Evolutionary conservation across 2,329 filamentous ascomycete species (phyloP).

Genomic region (Passalora sequoiae): DNA sequence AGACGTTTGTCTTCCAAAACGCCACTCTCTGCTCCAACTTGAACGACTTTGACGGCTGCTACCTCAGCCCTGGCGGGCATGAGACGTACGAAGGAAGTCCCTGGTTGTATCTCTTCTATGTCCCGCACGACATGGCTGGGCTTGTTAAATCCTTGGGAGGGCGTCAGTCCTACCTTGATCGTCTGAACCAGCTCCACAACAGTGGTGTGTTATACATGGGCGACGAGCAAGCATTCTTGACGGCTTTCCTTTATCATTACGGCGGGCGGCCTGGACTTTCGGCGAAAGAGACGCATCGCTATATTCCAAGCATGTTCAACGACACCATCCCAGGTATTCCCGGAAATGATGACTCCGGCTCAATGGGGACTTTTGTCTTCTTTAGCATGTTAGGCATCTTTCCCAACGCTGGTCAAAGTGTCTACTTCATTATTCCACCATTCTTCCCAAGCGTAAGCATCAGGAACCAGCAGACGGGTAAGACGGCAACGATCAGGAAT

Average conservation of each 20-base stretch:
- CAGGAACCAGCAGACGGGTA: constrained; percentile 49
- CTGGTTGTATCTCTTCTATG: constrained; percentile 22
- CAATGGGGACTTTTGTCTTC: constrained; percentile 66
- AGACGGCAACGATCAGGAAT: constrained; percentile 45
- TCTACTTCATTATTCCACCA: constrained; percentile 44
- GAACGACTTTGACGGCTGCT: constrained; percentile 19
- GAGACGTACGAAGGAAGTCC: constrained; percentile 21
- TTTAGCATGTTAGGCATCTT: constrained; percentile 67
- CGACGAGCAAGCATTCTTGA: constrained; percentile 30
- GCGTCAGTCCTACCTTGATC: constrained; percentile 16
- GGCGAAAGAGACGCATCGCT: constrained; percentile 53
- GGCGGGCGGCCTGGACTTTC: constrained; percentile 58
- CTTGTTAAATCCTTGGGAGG: constrained; percentile 18
- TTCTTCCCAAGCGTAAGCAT: constrained; percentile 60
- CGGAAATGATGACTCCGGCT: constrained; percentile 66
- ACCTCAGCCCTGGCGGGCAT: constrained; percentile 35
- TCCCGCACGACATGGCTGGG: constrained; percentile 20
- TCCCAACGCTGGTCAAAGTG: constrained; percentile 63
- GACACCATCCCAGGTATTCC: constrained; percentile 55
- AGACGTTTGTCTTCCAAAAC: constrained; percentile 20
- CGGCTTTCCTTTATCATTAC: constrained; percentile 61
- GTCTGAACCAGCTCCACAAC: constrained; percentile 57
- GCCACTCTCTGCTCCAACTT: constrained; percentile 19
- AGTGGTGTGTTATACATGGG: constrained; percentile 37
- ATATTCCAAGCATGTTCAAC: constrained; percentile 58